phyloP scores from a whole-genome alignment of 306 rosid genomes.

The Vigna angularis region DNA sequence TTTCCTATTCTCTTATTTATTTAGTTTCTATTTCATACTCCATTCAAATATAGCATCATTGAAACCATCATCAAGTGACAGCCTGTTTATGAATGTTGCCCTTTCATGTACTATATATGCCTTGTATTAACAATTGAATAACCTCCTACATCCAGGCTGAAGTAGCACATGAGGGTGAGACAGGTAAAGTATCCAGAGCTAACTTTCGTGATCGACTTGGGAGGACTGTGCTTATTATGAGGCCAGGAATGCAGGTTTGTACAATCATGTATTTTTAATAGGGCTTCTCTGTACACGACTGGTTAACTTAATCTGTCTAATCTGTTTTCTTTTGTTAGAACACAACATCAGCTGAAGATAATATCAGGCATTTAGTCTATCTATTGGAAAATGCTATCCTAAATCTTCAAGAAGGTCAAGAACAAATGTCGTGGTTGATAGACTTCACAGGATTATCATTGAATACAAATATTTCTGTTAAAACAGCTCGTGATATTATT shows the following conservation, averaged over 20 bases:
- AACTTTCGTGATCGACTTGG: slow-evolving; percentile 78
- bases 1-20: too few species aligned
- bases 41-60: not conserved
- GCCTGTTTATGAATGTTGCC: slow-evolving; percentile 29
- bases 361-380: slow-evolving; percentile 76
- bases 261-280: slow-evolving; percentile 6
- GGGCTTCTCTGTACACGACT: slow-evolving; percentile 16
- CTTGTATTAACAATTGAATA: slow-evolving; percentile 28
- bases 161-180: slow-evolving; percentile 93
- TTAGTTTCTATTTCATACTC: too few species aligned
- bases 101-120: slow-evolving; percentile 19
- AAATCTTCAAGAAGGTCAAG: slow-evolving; percentile 84
- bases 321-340: slow-evolving; percentile 57
- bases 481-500: slow-evolving; percentile 76
- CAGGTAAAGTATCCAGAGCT: slow-evolving; percentile 86
- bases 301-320: slow-evolving; percentile 17
- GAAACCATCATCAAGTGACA: slow-evolving; percentile 15
- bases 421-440: slow-evolving; percentile 92
- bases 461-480: slow-evolving; percentile 59
- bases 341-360: slow-evolving; percentile 66
- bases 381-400: slow-evolving; percentile 83
- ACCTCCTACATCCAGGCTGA: slow-evolving; percentile 58
- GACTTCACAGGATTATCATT: slow-evolving; percentile 84
- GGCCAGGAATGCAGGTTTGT: slow-evolving; percentile 73
- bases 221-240: slow-evolving; percentile 86